Evolutionary conservation across 2,329 filamentous ascomycete species (phyloP), one percentile per base, ranked within the genome.

Genomic region (Thermoascus crustaceus): DNA sequence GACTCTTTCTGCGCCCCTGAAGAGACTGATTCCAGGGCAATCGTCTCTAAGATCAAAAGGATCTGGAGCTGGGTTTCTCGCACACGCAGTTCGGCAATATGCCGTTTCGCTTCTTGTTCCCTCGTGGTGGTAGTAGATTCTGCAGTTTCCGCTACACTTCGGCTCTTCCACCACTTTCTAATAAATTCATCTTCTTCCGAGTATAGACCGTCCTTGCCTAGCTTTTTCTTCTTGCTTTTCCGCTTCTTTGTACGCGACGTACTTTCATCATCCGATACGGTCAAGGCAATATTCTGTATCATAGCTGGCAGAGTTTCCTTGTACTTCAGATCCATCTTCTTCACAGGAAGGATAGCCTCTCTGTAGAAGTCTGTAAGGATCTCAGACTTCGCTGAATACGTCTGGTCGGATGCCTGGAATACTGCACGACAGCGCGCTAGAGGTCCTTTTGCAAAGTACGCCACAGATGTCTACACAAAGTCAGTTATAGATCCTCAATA

Each of bases 361-460:
- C 59, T 51, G 34, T 68, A 67, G 36, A 58, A 65, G 5, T 51
- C 52, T 27, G 55, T 44, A 4, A 68, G 47, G 5, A 58, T 53
- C 1, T 37, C 29, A 14, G 52, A 42, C 2, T 45, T 49, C 30
- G 40, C 46, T 4, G 45, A 30, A 8, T 48, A 43, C 17, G 48
- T 41, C 21, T 40, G 30, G n/a, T 45, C 53, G 7, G 49, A 39
- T 7, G 49, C 46, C 37, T 60, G 55, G 20, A 63, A 61, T 33
- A 57, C 55, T 24, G 53, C 59, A 20, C 68, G 61, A 18, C 63
- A 67, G 18, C 68, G 62, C 9, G 66, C 58, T 33, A 71, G 49
- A 10, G 68, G 67, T 4, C 68, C 67, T 52, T 71, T 71, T 22
- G 66, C 66, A 47, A 70, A 71, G 45, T 70, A 71, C 35, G 67